Evolutionary conservation across 495 filamentous ascomycete genomes (phyloP).

Genomic region (Neurospora hispaniola): DNA sequence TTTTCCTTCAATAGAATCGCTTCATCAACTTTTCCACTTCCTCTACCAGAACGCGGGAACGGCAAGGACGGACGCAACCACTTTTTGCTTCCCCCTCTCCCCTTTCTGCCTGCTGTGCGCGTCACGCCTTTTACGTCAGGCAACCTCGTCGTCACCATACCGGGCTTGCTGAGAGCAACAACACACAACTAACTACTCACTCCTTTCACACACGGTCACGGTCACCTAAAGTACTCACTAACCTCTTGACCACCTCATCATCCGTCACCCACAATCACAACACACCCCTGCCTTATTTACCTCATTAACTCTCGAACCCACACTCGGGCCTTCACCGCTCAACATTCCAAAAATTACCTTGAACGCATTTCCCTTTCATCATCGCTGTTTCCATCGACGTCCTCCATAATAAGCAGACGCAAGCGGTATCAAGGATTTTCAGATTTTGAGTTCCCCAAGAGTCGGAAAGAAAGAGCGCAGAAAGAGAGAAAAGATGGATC

Average conservation of each 20-base stretch:
- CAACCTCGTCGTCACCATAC: background rate
- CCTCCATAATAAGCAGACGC: background rate
- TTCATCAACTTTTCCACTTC: background rate
- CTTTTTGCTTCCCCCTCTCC: background rate
- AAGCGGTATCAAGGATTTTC: background rate
- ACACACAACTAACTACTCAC: background rate
- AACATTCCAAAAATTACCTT: background rate
- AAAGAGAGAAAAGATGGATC: conserved; percentile 7
- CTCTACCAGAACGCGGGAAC: background rate
- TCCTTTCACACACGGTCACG: background rate
- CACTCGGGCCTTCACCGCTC: background rate
- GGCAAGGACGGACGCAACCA: background rate
- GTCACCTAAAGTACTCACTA: background rate
- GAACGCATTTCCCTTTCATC: background rate
- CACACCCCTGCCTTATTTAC: background rate
- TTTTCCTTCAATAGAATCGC: background rate
- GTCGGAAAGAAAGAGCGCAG: background rate
- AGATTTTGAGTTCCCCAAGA: background rate
- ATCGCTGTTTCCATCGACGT: background rate
- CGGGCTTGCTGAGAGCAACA: background rate
- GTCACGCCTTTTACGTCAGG: background rate
- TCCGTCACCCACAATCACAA: background rate
- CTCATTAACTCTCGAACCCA: background rate
- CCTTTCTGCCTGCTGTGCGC: background rate
- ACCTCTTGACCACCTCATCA: background rate